Conservation (phyloP, 805 yeast species). For the Zygosaccharomyces bisporus region DNA sequence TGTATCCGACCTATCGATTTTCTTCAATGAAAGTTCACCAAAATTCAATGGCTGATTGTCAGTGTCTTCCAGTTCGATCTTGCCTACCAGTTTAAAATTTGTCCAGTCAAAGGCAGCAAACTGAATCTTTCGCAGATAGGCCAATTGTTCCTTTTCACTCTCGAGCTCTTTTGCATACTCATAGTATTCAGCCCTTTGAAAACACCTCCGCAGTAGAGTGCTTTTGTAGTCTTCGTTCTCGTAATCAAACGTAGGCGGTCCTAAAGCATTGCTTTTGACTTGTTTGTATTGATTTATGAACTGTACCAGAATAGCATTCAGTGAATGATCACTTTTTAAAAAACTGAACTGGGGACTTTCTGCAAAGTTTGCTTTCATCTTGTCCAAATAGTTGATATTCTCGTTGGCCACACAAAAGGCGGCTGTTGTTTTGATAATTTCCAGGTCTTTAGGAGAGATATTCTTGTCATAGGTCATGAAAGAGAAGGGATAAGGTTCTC, state of each 20-base stretch:
- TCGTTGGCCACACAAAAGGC: slow-evolving; percentile 63
- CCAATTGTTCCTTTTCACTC: slow-evolving; percentile 35
- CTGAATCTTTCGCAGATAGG: slow-evolving; percentile 43
- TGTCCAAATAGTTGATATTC: slow-evolving; percentile 39
- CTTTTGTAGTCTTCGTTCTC: slow-evolving; percentile 30
- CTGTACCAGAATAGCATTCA: slow-evolving; percentile 47
- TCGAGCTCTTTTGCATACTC: slow-evolving; percentile 37
- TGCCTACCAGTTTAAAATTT: slow-evolving; percentile 68
- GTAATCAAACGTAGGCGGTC: slow-evolving; percentile 23
- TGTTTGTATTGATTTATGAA: slow-evolving; percentile 55
- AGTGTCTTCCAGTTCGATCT: slow-evolving; percentile 58
- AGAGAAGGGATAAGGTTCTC: slow-evolving; percentile 28
- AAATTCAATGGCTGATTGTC: slow-evolving; percentile 56
- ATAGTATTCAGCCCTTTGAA: slow-evolving; percentile 53
- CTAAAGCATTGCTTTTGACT: slow-evolving; percentile 26
- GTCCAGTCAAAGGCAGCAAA: slow-evolving; percentile 87
- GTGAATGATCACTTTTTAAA: slow-evolving; percentile 54
- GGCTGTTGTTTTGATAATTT: slow-evolving; percentile 70
- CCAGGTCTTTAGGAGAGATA: slow-evolving; percentile 60
- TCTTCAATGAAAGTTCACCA: slow-evolving; percentile 20
- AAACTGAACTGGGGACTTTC: slow-evolving; percentile 64
- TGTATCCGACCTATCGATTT: slow-evolving; percentile 6
- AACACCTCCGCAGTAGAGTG: slow-evolving; percentile 46
- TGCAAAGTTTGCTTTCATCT: slow-evolving; percentile 37
- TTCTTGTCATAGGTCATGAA: slow-evolving; percentile 30